phyloP scores from a whole-genome alignment of 2,329 filamentous ascomycete species.

The Cladobotryum mycophilum region DNA sequence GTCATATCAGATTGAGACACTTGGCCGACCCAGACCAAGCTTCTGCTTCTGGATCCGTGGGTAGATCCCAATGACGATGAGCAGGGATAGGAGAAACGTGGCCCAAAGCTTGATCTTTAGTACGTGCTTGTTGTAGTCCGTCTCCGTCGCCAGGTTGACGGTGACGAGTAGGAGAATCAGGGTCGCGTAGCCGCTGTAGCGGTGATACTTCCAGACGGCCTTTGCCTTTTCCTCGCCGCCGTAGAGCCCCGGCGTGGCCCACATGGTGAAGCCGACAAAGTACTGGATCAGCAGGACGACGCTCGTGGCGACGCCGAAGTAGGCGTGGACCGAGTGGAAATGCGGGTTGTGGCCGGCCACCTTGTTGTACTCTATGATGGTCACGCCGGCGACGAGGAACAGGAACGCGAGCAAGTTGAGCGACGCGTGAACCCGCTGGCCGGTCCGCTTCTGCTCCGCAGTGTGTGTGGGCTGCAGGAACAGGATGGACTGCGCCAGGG shows the following conservation, averaged over 20 bases:
- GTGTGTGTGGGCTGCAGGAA: conserved; percentile 84
- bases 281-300: conserved; percentile 67
- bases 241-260: conserved; percentile 66
- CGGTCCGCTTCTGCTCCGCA: conserved; percentile 60
- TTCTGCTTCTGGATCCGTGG: conserved; percentile 79
- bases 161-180: conserved; percentile 67
- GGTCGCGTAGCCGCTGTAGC: conserved; percentile 67
- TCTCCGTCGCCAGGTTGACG: conserved; percentile 67
- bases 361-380: conserved; percentile 82
- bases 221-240: conserved; percentile 76
- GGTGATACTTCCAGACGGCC: conserved; percentile 84
- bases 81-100: conserved; percentile 55
- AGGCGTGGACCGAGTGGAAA: conserved; percentile 75
- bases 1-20: conserved; percentile 6
- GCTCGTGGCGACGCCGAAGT: conserved; percentile 73
- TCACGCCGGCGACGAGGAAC: conserved; percentile 57
- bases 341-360: conserved; percentile 58
- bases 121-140: conserved; percentile 62
- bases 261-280: conserved; percentile 75
- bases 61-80: conserved; percentile 66
- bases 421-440: conserved; percentile 57
- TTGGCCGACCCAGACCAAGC: conserved; percentile 46
- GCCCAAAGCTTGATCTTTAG: conserved; percentile 73
- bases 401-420: conserved; percentile 62
- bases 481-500: conserved; percentile 73